Base-by-base conservation (phyloP, 2,329 filamentous ascomycete genomes). In the Helicocarpus griseus region DNA sequence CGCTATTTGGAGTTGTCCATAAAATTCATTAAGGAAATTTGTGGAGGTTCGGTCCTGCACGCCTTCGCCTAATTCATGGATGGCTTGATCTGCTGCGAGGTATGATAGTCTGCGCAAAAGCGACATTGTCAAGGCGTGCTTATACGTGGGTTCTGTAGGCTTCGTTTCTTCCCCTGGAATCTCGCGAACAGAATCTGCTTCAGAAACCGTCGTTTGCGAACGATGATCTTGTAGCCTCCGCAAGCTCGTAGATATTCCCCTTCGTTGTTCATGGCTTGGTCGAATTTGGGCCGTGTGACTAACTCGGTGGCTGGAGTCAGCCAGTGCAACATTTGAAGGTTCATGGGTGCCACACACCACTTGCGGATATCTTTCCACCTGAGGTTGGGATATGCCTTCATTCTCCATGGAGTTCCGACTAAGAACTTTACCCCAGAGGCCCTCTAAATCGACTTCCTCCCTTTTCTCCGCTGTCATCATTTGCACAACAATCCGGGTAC, bases 391-490 rank as follows among this genome's bases (percentile, higher is more conserved):
- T 13, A 35, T 28, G 19, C 17, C 31, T 50, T 66, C 63, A 54
- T 68, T 64, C 55, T 69, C 63, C 43, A 66, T 64, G 54, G 69
- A 63, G 51, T 64, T 61, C 47, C 63, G 68, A 56, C 70, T 68
- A 54, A 78, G 48, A 13, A 71, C 66, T 40, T 68, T 74, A 44
- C 72, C 69, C 81, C 84, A 87, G 9, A 87, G 66, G 14, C 73
- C 75, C 60, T 87, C 84, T 49, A 87, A 66, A 61, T 86, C 79
- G 31, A 86, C 74, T 58, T 86, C 81, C 28, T 72, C 77, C 58
- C 84, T 72, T 69, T 86, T 87, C 62, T 84, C 81, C 57, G 85
- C 81, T 0, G 82, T 86, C 63, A 87, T 79, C 71, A 87, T 79
- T 65, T 87, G 84, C 36, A 87, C 79, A 31, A 87, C 83, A 49